Base-by-base conservation (phyloP, 768 basidiomycete genomes). In the Paxillus rubicundulus region DNA sequence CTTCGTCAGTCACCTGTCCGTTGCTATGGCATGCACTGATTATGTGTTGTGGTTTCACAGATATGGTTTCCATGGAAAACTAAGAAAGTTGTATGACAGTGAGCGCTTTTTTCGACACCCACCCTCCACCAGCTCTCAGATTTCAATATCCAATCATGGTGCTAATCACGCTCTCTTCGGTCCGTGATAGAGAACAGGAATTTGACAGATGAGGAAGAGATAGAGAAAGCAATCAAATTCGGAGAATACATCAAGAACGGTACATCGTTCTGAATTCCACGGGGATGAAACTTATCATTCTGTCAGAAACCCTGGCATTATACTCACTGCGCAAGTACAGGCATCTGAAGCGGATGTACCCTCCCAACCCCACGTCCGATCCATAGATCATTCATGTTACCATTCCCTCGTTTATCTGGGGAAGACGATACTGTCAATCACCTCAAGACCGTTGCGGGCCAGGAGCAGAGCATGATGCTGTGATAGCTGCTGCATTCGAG, bases 231-330 rank as follows among this genome's bases (percentile, higher is more conserved):
- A 0, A 70, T 92, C 52, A 79, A 77, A 53, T 70, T 92, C 28
- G 87, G 84, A 12, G 89, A 92, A 65, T 92, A 90, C 59, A 92
- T 93, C 69, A 89, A 85, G 72, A 87, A 89, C 62, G 91, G 91
- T 87, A 61, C 55, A 80, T 62, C 32, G 9, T 41, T 8, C 32
- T 1, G 1, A 13, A 5, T 28, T 10, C 9, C 1, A 1, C 7
- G 32, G 32, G 6, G 9, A 9, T 9, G 13, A 34, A 16, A 14
- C 53, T 63, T 2, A 65, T 27, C 13, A 20, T 1, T 41, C 14
- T 10, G n/a, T 21, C 47, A 91, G 90, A 92, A 72, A 92, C 89
- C 0, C 74, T 92, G 40, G 89, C 90, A 0, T 69, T 93, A 18
- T 92, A 93, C 61, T 84, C 87, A 1, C 70, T 93, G 40, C 79